A percentile compares a stretch with the other conserved stretches of the same genome.
Evolutionary conservation across 1,284 basidiomycete species (phyloP).

Genomic region (Ceratorhiza oryzae-sativae): DNA sequence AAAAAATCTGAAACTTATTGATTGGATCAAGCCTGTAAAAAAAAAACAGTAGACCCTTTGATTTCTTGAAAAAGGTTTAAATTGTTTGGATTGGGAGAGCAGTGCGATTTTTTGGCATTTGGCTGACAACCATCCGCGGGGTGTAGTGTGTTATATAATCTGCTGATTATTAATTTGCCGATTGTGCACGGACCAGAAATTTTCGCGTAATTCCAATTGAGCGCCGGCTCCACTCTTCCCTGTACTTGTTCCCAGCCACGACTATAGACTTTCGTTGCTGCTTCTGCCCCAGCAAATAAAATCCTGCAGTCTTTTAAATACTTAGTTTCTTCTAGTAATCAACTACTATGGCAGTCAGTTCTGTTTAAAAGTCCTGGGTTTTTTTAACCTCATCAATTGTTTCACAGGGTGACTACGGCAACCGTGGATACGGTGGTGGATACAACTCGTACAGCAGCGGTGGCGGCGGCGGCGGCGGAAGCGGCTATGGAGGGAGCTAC

Average conservation of each 20-base stretch:
- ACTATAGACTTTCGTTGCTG: constrained; percentile 35
- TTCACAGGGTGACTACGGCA: constrained; percentile 47
- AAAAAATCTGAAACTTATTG: too few species aligned
- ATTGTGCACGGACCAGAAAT: constrained; percentile 30
- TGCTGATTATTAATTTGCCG: too few species aligned
- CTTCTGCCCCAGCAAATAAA: constrained; percentile 7
- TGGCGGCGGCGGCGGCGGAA: constrained; percentile 46
- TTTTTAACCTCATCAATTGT: constrained; percentile 41
- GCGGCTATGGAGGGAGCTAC: constrained; percentile 48
- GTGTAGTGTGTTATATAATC: too few species aligned
- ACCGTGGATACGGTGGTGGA: constrained; percentile 44
- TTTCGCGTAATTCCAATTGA: constrained; percentile 35
- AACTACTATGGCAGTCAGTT: constrained; percentile 34
- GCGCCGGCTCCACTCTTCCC: not conserved
- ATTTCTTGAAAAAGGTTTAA: too few species aligned
- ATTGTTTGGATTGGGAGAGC: too few species aligned
- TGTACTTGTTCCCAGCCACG: constrained; percentile 36
- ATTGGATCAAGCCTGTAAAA: too few species aligned
- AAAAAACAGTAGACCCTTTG: too few species aligned
- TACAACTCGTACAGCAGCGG: constrained; percentile 35
- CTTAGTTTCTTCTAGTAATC: constrained; percentile 34
- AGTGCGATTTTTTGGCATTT: too few species aligned
- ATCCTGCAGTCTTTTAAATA: constrained; percentile 24
- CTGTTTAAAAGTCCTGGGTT: not conserved
- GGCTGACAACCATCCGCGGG: too few species aligned